These are phyloP conservation scores for Mortierella sp. DNA, from an alignment of 371 early-diverging fungal species.

Conservation along the genomic window DNA sequence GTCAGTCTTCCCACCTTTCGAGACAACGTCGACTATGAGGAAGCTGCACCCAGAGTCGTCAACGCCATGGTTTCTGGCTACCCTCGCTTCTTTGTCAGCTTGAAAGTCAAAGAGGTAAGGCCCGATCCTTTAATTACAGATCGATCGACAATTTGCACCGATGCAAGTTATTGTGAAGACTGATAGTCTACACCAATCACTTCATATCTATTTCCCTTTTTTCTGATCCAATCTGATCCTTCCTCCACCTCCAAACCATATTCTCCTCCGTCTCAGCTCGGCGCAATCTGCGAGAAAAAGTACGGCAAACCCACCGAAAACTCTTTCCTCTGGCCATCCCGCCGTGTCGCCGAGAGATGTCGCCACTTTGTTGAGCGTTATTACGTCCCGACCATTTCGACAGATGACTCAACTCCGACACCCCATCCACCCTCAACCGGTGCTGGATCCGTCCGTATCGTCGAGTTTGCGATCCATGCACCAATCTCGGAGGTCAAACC, in stretches of 20 bases:
- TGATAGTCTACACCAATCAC: background rate
- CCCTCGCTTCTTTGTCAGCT: constrained; percentile 93
- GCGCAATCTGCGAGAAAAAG: constrained; percentile 67
- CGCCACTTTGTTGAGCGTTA: constrained; percentile 72
- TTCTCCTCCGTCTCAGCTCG: constrained; percentile 46
- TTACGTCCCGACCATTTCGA: constrained; percentile 49
- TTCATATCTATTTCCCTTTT: background rate
- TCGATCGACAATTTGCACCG: constrained; percentile 12
- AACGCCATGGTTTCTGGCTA: constrained; percentile 88
- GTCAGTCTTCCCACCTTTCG: constrained; percentile 94
- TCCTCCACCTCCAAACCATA: background rate
- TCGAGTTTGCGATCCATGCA: constrained; percentile 69
- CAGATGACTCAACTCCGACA: constrained; percentile 42
- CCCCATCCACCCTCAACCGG: constrained; percentile 15
- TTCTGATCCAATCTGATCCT: background rate
- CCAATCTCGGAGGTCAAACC: constrained; percentile 51
- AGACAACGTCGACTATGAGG: constrained; percentile 94
- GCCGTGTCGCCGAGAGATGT: constrained; percentile 77
- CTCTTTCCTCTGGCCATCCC: constrained; percentile 83
- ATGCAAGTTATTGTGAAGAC: background rate
- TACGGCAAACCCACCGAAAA: constrained; percentile 76
- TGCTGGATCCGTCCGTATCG: constrained; percentile 62
- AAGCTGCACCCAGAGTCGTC: constrained; percentile 81
- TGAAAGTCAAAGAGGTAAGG: constrained; percentile 75
- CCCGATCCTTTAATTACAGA: constrained; percentile 4